These are phyloP conservation scores for Helotiales sp. DNA, from an alignment of 2,329 filamentous ascomycete species.

Conservation along the genomic window DNA sequence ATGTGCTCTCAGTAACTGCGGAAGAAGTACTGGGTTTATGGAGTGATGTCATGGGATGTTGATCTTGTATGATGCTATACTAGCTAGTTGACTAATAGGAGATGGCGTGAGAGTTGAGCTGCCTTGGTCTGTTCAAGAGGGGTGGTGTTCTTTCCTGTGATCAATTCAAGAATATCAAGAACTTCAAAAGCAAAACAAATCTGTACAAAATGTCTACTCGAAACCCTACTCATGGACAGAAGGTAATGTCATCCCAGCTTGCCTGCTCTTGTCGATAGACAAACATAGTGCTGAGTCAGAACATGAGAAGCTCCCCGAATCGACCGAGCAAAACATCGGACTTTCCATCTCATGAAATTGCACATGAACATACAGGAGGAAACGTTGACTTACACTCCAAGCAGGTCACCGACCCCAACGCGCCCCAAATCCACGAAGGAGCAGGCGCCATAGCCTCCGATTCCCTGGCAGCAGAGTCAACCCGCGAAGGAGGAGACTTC, in stretches of 20 bases:
- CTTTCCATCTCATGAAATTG: no score
- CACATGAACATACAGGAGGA: no score
- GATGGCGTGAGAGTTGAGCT: conserved; percentile 9
- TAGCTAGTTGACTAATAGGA: conserved; percentile 5
- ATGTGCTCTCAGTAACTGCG: not conserved
- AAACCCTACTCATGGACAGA: conserved; percentile 33
- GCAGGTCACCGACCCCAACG: conserved; percentile 56
- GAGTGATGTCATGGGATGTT: conserved; percentile 27
- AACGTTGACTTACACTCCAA: conserved; percentile 36
- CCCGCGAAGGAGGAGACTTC: conserved; percentile 63
- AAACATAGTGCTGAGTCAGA: not conserved
- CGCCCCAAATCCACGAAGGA: conserved; percentile 57
- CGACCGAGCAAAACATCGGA: no score
- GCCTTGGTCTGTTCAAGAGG: conserved; percentile 3
- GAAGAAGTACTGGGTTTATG: not conserved
- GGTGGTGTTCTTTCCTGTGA: not conserved
- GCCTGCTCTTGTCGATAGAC: conserved; percentile 44
- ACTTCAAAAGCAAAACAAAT: not conserved
- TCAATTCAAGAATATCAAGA: not conserved
- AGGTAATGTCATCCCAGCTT: conserved; percentile 26
- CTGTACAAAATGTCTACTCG: conserved; percentile 43
- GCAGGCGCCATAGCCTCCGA: conserved; percentile 68
- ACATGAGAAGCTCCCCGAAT: no score
- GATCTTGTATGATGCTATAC: conserved; percentile 18
- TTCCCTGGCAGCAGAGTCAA: conserved; percentile 78